Evolutionary conservation across 139 green algal genomes (phyloP), one percentile per base, ranked within the genome.

Genomic region (Ostreobium quekettii): DNA sequence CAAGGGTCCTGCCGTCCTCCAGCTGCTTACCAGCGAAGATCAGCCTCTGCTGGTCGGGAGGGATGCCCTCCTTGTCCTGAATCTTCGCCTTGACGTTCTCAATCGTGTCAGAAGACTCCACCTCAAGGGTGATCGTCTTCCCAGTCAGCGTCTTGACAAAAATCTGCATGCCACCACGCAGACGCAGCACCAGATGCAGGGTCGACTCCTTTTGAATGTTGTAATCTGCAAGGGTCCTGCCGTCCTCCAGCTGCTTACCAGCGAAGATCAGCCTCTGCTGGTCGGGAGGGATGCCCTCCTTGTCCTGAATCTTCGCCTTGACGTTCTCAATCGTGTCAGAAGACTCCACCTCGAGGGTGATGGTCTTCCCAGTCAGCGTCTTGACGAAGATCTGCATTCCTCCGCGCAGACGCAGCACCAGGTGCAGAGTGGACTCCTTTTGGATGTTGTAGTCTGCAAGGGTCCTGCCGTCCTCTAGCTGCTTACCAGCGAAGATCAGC

Each of bases 221-320:
- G 91, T 96, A 97, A 79, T 97, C 91, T 2, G 91, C 88, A 63
- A 96, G 83, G 19, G 91, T 97, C 75, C 91, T 86, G 33, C 91
- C 91, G 63, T 97, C 91, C 81, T 97, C 91, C 69, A 97, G 88
- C 85, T 97, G 91, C 86, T 97, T 97, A 78, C 91, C 91, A n/a
- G 91, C 91, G 66, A 97, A 97, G 74, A 97, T 97, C 49, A 97
- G 81, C 49, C 91, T 83, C 87, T 97, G 91, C 86, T 82, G n/a
- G n/a, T n/a, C n/a, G n/a, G n/a, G n/a, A n/a, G n/a, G n/a, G n/a
- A n/a, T n/a, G n/a, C n/a, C n/a, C 70, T 96, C 90, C 80, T 97
- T 96, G 78, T 96, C 90, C 78, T 96, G 90, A 60, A 97, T 97
- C 80, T 97, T 96, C 46, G 73, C 65, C 85, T 97, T 97, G 48